These are phyloP conservation scores for Nannizzia gypsea DNA, from an alignment of 2,329 filamentous ascomycete genomes.

Conservation along the genomic window DNA sequence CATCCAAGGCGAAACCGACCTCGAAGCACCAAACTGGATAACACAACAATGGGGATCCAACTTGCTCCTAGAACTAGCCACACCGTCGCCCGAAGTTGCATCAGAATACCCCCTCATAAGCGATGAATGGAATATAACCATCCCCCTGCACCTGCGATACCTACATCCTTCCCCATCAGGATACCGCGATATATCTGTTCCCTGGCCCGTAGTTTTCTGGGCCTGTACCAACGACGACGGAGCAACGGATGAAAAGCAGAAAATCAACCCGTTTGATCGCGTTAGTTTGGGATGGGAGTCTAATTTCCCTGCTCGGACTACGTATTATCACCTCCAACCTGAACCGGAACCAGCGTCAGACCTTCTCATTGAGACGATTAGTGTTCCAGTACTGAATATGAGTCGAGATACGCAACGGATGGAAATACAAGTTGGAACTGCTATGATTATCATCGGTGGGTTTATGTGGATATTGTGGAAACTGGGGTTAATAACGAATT, in stretches of 20 bases:
- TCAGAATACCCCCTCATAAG: not conserved
- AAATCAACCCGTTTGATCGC: constrained; percentile 73
- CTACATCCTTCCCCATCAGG: constrained; percentile 51
- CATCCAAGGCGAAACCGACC: constrained; percentile 65
- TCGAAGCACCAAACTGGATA: constrained; percentile 81
- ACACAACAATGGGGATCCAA: constrained; percentile 66
- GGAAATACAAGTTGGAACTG: constrained; percentile 45
- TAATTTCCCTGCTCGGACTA: constrained; percentile 61
- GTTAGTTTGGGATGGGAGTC: constrained; percentile 75
- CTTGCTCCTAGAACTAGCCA: constrained; percentile 60
- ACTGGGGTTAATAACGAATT: constrained; percentile 29
- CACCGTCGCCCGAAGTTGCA: constrained; percentile 30
- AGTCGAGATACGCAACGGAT: constrained; percentile 29
- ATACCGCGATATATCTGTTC: constrained; percentile 47
- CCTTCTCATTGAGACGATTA: constrained; percentile 43
- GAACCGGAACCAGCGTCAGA: constrained; percentile 12
- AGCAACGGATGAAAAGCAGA: constrained; percentile 46
- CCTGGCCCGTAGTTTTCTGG: constrained; percentile 83
- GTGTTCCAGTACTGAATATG: constrained; percentile 55
- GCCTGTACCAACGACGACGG: constrained; percentile 49
- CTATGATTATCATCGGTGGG: constrained; percentile 48
- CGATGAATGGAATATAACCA: constrained; percentile 31
- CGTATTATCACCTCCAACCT: constrained; percentile 69
- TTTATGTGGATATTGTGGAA: constrained; percentile 60
- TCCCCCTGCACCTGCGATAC: constrained; percentile 82